Percentiles rank a stretch among this genome's conserved stretches.
These are phyloP conservation scores for Hordeum marinum DNA, from an alignment of 176 grass and related monocot species.

Conservation along the genomic window DNA sequence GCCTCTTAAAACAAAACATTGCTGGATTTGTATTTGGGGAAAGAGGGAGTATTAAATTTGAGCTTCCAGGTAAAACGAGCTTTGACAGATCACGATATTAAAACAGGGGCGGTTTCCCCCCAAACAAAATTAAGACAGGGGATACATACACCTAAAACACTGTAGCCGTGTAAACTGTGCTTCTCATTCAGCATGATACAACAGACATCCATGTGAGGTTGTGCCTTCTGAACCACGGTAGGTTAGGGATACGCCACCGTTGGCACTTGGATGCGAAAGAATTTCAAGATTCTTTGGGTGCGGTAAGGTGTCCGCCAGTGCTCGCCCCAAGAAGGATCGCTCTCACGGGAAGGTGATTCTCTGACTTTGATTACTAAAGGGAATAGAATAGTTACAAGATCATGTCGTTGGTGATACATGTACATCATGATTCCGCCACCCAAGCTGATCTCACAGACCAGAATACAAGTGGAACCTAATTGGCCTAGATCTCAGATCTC, in stretches of 20 bases:
- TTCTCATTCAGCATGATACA: background rate
- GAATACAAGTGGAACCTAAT: background rate
- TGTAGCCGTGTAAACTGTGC: background rate
- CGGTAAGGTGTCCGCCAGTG: background rate
- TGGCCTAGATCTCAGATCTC: background rate
- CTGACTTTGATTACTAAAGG: constrained; percentile 14
- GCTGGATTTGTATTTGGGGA: background rate
- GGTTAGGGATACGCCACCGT: background rate
- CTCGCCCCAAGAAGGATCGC: constrained; percentile 15
- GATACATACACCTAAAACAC: background rate
- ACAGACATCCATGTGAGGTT: background rate
- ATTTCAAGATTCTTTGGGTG: constrained; percentile 11
- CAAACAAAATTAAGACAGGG: background rate
- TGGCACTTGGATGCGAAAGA: background rate
- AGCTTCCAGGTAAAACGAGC: background rate
- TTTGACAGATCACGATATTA: background rate
- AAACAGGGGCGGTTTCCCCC: background rate
- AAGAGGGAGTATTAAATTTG: background rate
- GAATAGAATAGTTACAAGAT: background rate
- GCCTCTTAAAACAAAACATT: too few species aligned
- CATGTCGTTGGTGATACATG: background rate
- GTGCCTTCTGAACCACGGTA: background rate
- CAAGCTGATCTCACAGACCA: background rate
- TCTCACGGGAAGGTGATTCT: background rate
- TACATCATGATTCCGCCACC: background rate